phyloP scores from a whole-genome alignment of 2,329 filamentous ascomycete genomes.

The Colletotrichum horii region DNA sequence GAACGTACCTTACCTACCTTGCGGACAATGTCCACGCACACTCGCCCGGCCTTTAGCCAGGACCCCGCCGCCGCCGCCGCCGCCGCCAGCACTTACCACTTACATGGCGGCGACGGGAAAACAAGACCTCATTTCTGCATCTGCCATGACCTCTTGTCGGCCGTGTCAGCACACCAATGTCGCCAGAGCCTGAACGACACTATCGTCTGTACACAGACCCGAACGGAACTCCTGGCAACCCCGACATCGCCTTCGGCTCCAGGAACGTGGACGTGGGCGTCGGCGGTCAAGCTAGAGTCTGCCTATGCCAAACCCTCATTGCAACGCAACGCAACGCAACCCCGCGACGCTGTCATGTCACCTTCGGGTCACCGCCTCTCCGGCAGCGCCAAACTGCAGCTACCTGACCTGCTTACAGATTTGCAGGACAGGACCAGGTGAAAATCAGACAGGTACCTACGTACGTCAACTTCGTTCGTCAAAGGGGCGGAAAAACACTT shows the following conservation, averaged over 20 bases:
- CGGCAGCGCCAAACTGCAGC: background rate
- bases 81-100: background rate
- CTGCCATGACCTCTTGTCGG: background rate
- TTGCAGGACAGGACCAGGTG: background rate
- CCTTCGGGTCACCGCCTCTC: slow-evolving; percentile 11
- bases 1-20: background rate
- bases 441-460: background rate
- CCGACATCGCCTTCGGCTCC: background rate
- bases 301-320: slow-evolving; percentile 4
- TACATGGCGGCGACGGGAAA: background rate
- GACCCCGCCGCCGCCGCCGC: background rate
- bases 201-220: background rate
- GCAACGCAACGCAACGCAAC: background rate
- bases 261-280: background rate
- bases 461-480: background rate
- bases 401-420: background rate
- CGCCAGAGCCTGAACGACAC: background rate
- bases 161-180: background rate
- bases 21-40: background rate
- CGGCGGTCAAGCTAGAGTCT: background rate
- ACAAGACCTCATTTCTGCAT: background rate
- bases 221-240: background rate
- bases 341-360: slow-evolving; percentile 9
- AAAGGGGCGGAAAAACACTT: background rate
- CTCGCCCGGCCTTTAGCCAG: background rate